A percentile compares a stretch with the other conserved stretches of the same genome.
Evolutionary conservation across 768 basidiomycete genomes (phyloP).

Genomic region (Leucocoprinus leucothites): DNA sequence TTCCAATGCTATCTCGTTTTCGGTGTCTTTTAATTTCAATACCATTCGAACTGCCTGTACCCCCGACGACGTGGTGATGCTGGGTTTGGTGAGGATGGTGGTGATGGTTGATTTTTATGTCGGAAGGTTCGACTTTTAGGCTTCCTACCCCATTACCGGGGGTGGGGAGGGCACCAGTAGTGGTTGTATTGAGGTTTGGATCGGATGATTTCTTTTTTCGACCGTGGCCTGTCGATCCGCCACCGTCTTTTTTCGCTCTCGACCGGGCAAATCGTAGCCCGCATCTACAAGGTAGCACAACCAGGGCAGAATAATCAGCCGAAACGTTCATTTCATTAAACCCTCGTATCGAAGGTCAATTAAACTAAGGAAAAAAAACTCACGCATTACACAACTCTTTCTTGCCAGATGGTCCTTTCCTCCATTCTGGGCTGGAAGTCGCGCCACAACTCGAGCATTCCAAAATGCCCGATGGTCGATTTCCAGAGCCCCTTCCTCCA

Average conservation of each 20-base stretch:
- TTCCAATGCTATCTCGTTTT: not conserved
- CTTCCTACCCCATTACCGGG: too few relatives aligned
- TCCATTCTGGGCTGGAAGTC: slow-evolving; percentile 85
- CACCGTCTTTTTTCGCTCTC: slow-evolving; percentile 84
- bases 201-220: slow-evolving; percentile 58
- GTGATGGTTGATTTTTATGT: too few relatives aligned
- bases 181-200: not conserved
- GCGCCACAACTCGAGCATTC: slow-evolving; percentile 80
- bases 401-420: slow-evolving; percentile 87
- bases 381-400: slow-evolving; percentile 93
- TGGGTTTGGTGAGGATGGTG: not conserved
- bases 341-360: too few relatives aligned
- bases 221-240: slow-evolving; percentile 49
- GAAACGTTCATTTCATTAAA: too few relatives aligned
- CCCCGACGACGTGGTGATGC: slow-evolving; percentile 6
- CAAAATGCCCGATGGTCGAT: slow-evolving; percentile 68
- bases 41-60: slow-evolving; percentile 3
- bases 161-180: too few relatives aligned
- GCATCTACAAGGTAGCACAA: too few relatives aligned
- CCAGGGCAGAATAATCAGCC: slow-evolving; percentile 12
- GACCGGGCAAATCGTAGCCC: slow-evolving; percentile 85
- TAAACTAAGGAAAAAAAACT: slow-evolving; percentile 32
- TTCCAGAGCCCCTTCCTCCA: slow-evolving; percentile 37
- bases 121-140: too few relatives aligned
- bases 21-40: slow-evolving; percentile 33